Evolutionary conservation across 148 eudicot genomes (phyloP).

Genomic region (Euryodendron excelsum): DNA sequence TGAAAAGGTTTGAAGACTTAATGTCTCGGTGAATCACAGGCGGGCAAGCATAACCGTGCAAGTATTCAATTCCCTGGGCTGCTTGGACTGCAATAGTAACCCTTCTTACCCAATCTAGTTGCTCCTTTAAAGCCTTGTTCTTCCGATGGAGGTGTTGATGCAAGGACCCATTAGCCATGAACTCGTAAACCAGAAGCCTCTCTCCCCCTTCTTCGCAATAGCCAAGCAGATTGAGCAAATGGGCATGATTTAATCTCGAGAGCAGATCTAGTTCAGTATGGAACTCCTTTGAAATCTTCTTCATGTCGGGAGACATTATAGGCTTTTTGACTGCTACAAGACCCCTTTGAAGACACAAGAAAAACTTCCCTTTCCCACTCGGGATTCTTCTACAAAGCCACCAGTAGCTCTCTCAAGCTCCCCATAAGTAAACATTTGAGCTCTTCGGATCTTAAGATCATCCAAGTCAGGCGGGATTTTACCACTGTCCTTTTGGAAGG

Average conservation of each 20-base stretch:
- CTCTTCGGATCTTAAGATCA: constrained; percentile 67
- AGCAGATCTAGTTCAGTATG: constrained; percentile 83
- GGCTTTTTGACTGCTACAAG: constrained; percentile 83
- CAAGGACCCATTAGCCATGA: constrained; percentile 92
- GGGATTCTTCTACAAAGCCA: constrained; percentile 75
- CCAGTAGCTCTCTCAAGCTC: constrained; percentile 80
- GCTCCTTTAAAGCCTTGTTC: constrained; percentile 55
- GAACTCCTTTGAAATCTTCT: constrained; percentile 84
- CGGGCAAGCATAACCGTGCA: constrained; percentile 97
- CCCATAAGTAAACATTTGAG: constrained; percentile 63
- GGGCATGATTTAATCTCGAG: constrained; percentile 83
- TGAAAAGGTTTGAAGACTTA: constrained; percentile 87
- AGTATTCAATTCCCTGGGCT: constrained; percentile 88
- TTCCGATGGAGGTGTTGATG: constrained; percentile 83
- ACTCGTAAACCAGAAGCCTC: constrained; percentile 86
- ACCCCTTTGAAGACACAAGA: constrained; percentile 93
- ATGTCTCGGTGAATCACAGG: constrained; percentile 94
- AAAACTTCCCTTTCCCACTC: constrained; percentile 92
- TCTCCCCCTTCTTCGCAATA: constrained; percentile 94
- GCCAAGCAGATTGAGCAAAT: constrained; percentile 82
- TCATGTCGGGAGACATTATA: constrained; percentile 66
- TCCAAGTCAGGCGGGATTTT: constrained; percentile 62
- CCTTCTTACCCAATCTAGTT: constrained; percentile 81
- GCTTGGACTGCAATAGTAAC: constrained; percentile 97
- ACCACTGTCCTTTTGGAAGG: constrained; percentile 37